Percentiles rank a stretch among this genome's conserved stretches.
phyloP scores from a whole-genome alignment of 495 filamentous ascomycete genomes.

The Astrothelium subdiscretum region DNA sequence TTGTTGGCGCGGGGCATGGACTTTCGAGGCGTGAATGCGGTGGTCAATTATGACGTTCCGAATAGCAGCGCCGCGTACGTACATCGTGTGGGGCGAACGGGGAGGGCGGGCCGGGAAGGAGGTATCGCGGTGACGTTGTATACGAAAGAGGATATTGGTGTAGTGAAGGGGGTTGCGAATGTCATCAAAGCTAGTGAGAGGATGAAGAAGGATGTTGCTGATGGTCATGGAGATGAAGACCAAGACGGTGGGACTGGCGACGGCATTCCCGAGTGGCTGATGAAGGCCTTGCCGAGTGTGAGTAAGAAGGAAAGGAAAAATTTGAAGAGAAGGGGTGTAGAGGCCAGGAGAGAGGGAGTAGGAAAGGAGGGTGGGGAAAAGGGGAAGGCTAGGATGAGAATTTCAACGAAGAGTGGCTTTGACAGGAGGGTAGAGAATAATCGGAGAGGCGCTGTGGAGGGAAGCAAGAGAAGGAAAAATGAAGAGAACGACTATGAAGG shows the following conservation, averaged over 20 bases:
- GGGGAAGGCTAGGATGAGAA: constrained; percentile 43
- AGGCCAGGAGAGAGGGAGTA: constrained; percentile 38
- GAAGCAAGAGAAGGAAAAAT: constrained; percentile 52
- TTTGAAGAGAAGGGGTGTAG: constrained; percentile 72
- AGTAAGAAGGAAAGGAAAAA: constrained; percentile 72
- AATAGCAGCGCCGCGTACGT: constrained; percentile 80
- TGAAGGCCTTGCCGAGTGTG: constrained; percentile 74
- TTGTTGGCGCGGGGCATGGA: constrained; percentile 83
- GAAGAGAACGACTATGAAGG: constrained; percentile 23
- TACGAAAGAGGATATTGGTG: constrained; percentile 85
- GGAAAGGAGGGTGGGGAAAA: constrained; percentile 35
- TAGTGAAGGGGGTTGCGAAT: constrained; percentile 84
- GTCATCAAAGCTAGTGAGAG: constrained; percentile 78
- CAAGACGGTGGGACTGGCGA: constrained; percentile 24
- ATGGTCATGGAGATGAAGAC: constrained; percentile 27
- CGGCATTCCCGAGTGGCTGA: constrained; percentile 74
- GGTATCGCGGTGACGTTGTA: constrained; percentile 91
- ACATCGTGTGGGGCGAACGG: constrained; percentile 86
- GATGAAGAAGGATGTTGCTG: constrained; percentile 6
- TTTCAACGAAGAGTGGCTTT: constrained; percentile 88
- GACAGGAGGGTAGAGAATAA: constrained; percentile 70
- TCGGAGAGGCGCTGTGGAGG: constrained; percentile 58
- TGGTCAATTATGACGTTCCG: constrained; percentile 95
- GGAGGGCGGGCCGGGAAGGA: constrained; percentile 73
- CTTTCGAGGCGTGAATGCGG: constrained; percentile 82